Conservation (phyloP, 2,329 filamentous ascomycete genomes). For the Fusarium staphyleae region DNA sequence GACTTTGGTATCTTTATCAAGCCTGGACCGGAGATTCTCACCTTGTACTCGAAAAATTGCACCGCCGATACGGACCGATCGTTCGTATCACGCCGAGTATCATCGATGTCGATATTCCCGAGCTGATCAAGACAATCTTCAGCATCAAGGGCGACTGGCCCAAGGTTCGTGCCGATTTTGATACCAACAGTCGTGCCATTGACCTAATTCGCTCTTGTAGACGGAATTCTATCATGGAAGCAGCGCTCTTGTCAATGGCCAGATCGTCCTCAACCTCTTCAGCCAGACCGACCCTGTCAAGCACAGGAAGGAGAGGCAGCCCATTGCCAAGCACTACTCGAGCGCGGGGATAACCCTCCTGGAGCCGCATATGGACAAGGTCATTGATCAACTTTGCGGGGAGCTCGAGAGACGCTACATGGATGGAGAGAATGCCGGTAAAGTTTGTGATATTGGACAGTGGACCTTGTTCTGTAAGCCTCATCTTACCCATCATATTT, state of each 20-base stretch:
- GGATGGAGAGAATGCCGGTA: constrained; percentile 30
- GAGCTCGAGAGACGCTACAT: constrained; percentile 46
- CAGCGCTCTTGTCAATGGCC: constrained; percentile 38
- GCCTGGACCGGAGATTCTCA: constrained; percentile 42
- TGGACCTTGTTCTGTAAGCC: constrained; percentile 52
- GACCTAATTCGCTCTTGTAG: constrained; percentile 7
- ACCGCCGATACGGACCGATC: constrained; percentile 49
- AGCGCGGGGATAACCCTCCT: constrained; percentile 19
- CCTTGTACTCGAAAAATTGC: constrained; percentile 43
- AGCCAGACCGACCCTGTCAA: constrained; percentile 36
- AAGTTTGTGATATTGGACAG: constrained; percentile 48
- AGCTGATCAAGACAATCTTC: constrained; percentile 49
- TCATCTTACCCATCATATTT: neutral
- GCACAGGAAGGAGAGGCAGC: constrained; percentile 34
- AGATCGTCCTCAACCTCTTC: constrained; percentile 39
- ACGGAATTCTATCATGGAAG: constrained; percentile 40
- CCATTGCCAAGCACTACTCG: constrained; percentile 42
- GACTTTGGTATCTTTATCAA: constrained; percentile 48
- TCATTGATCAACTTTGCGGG: constrained; percentile 43
- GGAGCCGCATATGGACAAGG: constrained; percentile 43
- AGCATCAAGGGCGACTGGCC: constrained; percentile 44
- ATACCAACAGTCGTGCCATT: neutral
- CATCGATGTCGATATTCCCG: constrained; percentile 48
- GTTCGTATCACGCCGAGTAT: constrained; percentile 52
- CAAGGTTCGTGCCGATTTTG: constrained; percentile 38